phyloP scores from a whole-genome alignment of 169 alveolate species.

The Eimeria maxima region DNA sequence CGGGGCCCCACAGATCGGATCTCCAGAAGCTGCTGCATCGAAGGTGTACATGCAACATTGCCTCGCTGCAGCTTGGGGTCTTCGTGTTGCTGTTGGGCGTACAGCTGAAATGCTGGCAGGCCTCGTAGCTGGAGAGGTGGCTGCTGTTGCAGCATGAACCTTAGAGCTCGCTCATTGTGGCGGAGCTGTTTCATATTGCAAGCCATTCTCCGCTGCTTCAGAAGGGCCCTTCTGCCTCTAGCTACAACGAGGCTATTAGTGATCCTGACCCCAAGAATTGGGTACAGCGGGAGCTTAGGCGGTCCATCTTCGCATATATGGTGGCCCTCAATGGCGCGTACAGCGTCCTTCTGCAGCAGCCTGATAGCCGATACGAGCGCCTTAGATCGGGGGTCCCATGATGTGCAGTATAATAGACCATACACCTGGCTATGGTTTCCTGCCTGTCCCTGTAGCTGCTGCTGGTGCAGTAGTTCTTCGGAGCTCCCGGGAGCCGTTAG shows the following conservation, averaged over 20 bases:
- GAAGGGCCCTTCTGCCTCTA: slow-evolving; percentile 69
- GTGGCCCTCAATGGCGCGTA: background rate
- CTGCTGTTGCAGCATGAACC: slow-evolving; percentile 75
- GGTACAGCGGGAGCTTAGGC: slow-evolving; percentile 49
- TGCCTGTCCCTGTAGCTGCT: background rate
- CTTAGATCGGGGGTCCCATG: slow-evolving; percentile 81
- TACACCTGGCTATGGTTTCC: background rate
- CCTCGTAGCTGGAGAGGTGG: slow-evolving; percentile 61
- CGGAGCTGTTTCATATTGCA: slow-evolving; percentile 79
- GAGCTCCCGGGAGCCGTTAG: background rate
- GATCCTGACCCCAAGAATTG: slow-evolving; percentile 60
- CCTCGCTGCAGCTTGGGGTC: background rate
- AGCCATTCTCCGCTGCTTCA: slow-evolving; percentile 76
- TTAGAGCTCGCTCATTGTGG: slow-evolving; percentile 78
- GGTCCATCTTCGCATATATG: background rate
- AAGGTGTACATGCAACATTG: background rate
- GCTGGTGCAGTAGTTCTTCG: slow-evolving; percentile 51
- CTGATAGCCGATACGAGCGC: slow-evolving; percentile 71
- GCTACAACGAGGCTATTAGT: slow-evolving; percentile 77
- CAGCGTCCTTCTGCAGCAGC: slow-evolving; percentile 62
- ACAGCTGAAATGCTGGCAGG: slow-evolving; percentile 79
- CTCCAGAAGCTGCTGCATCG: slow-evolving; percentile 38
- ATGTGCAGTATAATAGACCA: slow-evolving; percentile 66
- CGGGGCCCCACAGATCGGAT: slow-evolving; percentile 49
- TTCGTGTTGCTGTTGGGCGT: slow-evolving; percentile 4